These are phyloP conservation scores for Yamadazyma diddensiae DNA, from an alignment of 1,139 yeast genomes.

Conservation along the genomic window DNA sequence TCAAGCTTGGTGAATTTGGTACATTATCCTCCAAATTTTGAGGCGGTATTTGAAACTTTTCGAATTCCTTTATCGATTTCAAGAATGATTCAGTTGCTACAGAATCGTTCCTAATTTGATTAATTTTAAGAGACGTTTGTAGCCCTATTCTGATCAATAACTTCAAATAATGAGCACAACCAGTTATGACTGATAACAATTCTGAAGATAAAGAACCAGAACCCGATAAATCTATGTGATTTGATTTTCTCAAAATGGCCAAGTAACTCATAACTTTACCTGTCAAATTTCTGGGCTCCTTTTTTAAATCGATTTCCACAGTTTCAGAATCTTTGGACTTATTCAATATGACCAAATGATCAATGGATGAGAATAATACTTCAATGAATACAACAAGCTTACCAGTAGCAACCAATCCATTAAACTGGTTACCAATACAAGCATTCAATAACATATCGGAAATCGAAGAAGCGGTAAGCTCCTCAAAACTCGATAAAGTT, in stretches of 20 bases:
- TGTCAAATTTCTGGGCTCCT: conserved; percentile 87
- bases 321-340: conserved; percentile 2
- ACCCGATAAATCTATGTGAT: conserved; percentile 49
- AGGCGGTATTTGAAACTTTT: conserved; percentile 15
- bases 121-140: conserved; percentile 67
- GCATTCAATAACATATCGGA: conserved; percentile 90
- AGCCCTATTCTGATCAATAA: conserved; percentile 80
- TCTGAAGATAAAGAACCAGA: conserved; percentile 62
- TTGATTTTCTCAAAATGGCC: conserved; percentile 62
- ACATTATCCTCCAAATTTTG: conserved; percentile 27
- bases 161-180: conserved; percentile 90
- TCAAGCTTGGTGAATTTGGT: conserved; percentile 9
- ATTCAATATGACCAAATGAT: conserved; percentile 26
- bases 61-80: conserved; percentile 28
- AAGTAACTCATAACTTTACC: conserved; percentile 76
- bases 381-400: conserved; percentile 72
- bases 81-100: conserved; percentile 65
- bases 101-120: conserved; percentile 55
- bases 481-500: conserved; percentile 84
- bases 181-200: conserved; percentile 78
- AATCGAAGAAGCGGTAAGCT: conserved; percentile 85
- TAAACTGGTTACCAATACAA: conserved; percentile 67
- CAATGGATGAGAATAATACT: conserved; percentile 74
- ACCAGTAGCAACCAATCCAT: conserved; percentile 74
- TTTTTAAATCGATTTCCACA: conserved; percentile 28